A percentile compares a stretch with the other conserved stretches of the same genome.
These are phyloP conservation scores for Podospora bellae-mahoneyi DNA, from an alignment of 495 filamentous ascomycete species.

Conservation along the genomic window DNA sequence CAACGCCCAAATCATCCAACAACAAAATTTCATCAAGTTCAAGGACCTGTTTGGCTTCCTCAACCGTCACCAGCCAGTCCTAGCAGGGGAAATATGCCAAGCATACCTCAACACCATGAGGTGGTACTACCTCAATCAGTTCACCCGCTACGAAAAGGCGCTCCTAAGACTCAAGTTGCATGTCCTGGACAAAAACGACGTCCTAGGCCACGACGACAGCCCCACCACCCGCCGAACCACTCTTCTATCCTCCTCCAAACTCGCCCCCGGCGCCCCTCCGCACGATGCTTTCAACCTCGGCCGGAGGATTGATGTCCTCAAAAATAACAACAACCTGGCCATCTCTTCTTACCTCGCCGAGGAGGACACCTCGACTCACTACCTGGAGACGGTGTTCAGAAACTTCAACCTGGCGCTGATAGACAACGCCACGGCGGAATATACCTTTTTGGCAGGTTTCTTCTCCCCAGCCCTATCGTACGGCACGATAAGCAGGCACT, in stretches of 20 bases:
- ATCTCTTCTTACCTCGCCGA: slow-evolving; percentile 80
- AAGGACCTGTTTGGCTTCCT: slow-evolving; percentile 86
- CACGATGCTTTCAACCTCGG: slow-evolving; percentile 89
- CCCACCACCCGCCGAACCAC: slow-evolving; percentile 48
- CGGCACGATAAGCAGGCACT: slow-evolving; percentile 58
- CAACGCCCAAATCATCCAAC: slow-evolving; percentile 94
- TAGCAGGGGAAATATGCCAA: slow-evolving; percentile 84
- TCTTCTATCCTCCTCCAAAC: slow-evolving; percentile 40
- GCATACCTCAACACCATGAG: slow-evolving; percentile 98
- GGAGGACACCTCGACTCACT: slow-evolving; percentile 78
- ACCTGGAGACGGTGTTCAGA: slow-evolving; percentile 83
- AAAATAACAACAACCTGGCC: slow-evolving; percentile 64
- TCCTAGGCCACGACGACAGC: slow-evolving; percentile 73
- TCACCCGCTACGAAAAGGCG: slow-evolving; percentile 79
- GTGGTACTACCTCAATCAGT: slow-evolving; percentile 94
- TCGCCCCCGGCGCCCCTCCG: slow-evolving; percentile 50
- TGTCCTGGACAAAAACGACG: slow-evolving; percentile 75
- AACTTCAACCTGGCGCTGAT: slow-evolving; percentile 92
- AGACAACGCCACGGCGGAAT: slow-evolving; percentile 93
- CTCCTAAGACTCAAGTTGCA: slow-evolving; percentile 83
- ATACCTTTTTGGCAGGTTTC: slow-evolving; percentile 86
- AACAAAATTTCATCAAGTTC: slow-evolving; percentile 79
- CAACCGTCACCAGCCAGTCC: slow-evolving; percentile 66
- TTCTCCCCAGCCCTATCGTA: slow-evolving; percentile 64
- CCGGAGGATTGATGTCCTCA: slow-evolving; percentile 75